These are phyloP conservation scores for Cystobasidium slooffiae DNA, from an alignment of 1,284 basidiomycete species.

Conservation along the genomic window DNA sequence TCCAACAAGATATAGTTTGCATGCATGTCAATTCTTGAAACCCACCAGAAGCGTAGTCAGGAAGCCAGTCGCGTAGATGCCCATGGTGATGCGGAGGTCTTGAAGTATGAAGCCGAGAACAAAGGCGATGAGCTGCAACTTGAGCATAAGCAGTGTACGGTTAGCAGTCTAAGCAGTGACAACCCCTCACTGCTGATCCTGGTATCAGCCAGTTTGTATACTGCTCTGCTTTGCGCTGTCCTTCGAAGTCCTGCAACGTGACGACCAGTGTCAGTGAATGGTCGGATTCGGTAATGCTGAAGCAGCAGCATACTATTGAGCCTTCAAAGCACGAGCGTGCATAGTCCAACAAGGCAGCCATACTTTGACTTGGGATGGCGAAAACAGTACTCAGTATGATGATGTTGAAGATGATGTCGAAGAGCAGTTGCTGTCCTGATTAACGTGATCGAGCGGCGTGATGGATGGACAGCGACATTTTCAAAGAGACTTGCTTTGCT, in stretches of 20 bases:
- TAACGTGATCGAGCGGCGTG: no score
- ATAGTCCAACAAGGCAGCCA: conserved; percentile 27
- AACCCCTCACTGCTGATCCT: conserved; percentile 33
- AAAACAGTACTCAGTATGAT: no score
- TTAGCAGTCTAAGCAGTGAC: background rate
- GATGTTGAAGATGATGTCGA: background rate
- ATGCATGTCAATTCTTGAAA: background rate
- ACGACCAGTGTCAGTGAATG: background rate
- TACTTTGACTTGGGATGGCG: background rate
- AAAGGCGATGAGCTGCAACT: conserved; percentile 46
- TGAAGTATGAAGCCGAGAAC: conserved; percentile 46
- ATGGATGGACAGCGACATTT: no score
- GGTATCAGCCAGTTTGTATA: conserved; percentile 42
- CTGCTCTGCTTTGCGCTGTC: conserved; percentile 47
- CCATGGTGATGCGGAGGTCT: conserved; percentile 41
- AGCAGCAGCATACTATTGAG: conserved; percentile 40
- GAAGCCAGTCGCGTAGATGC: conserved; percentile 39
- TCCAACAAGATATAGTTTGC: background rate
- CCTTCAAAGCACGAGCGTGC: conserved; percentile 45
- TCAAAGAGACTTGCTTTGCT: no score
- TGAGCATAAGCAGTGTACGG: background rate
- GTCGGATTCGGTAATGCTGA: background rate
- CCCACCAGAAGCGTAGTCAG: conserved; percentile 30
- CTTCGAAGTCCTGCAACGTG: conserved; percentile 48
- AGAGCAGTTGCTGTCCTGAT: no score